phyloP scores from a whole-genome alignment of 441 rosid species.

The Croton laevigatus region DNA sequence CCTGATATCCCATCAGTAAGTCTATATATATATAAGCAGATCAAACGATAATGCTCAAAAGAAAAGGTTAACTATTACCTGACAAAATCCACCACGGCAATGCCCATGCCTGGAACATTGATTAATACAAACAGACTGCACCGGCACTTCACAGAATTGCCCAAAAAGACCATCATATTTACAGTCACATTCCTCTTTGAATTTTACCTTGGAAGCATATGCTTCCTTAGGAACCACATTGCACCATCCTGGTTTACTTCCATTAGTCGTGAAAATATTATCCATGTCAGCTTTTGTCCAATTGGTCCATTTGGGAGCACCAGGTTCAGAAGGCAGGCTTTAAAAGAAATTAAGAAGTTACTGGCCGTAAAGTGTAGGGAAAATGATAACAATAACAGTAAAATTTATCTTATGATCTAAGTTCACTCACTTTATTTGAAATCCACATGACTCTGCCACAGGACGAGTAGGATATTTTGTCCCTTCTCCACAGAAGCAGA shows the following conservation, averaged over 20 bases:
- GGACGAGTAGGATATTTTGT: conserved; percentile 95
- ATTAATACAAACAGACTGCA: conserved; percentile 70
- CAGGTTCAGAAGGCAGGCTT: conserved; percentile 65
- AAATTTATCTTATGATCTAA: conserved; percentile 15
- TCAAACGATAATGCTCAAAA: not conserved
- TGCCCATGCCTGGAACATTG: conserved; percentile 90
- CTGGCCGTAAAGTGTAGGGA: not conserved
- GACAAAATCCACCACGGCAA: conserved; percentile 95
- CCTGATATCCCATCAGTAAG: not conserved
- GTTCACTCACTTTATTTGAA: conserved; percentile 59
- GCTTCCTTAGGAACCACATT: conserved; percentile 85
- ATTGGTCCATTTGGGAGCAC: conserved; percentile 57
- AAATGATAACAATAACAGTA: not conserved
- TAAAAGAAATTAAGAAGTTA: conserved; percentile 20
- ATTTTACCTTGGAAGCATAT: conserved; percentile 51
- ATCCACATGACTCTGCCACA: conserved; percentile 83
- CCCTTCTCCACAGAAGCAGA: conserved; percentile 99
- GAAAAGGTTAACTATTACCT: conserved; percentile 42
- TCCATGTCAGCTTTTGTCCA: conserved; percentile 84
- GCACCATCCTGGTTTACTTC: conserved; percentile 90
- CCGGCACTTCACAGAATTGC: conserved; percentile 81
- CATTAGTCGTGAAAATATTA: conserved; percentile 62
- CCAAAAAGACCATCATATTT: conserved; percentile 90
- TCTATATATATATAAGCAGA: not conserved
- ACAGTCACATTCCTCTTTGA: conserved; percentile 91